Evolutionary conservation across 2,329 filamentous ascomycete genomes (phyloP), one percentile per base, ranked within the genome.

Genomic region (Pyrenochaeta sp.): DNA sequence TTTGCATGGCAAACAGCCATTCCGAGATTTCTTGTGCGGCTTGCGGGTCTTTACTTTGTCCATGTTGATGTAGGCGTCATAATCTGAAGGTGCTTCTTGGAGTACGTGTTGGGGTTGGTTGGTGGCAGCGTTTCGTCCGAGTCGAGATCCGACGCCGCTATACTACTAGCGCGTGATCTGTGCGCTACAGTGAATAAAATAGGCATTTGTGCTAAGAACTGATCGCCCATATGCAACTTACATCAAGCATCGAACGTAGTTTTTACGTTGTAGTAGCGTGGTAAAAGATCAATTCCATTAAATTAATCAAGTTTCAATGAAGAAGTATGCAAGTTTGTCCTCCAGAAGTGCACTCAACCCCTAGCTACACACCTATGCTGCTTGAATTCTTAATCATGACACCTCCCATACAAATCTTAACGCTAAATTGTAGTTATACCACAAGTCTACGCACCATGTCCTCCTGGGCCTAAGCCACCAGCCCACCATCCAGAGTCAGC

Each of bases 401-500:
- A n/a, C n/a, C n/a, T n/a, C n/a, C n/a, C n/a, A n/a, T n/a, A n/a
- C n/a, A n/a, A n/a, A n/a, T n/a, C n/a, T n/a, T n/a, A n/a, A n/a
- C n/a, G n/a, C n/a, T n/a, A n/a, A n/a, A n/a, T n/a, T n/a, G n/a
- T n/a, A n/a, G n/a, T n/a, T n/a, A n/a, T n/a, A n/a, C n/a, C n/a
- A n/a, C n/a, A n/a, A n/a, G 10, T 32, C 15, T 19, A 23, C n/a
- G 9, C 7, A 35, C 40, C 31, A 43, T 18, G 6, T 9, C 44
- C 21, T 36, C 18, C 35, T 18, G 15, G 48, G 39, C 7, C 65
- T 28, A 65, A 23, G 2, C 67, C 67, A 0, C 68, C 66, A 53
- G 63, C 66, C 67, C 68, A 70, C 67, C 67, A 72, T 6, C 67
- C 68, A 4, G 61, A 65, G 7, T 63, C 49, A 14, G 53, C 59